A percentile compares a stretch with the other conserved stretches of the same genome.
phyloP scores from a whole-genome alignment of 2,329 filamentous ascomycete genomes.

The Cercospora zeae-maydis region DNA sequence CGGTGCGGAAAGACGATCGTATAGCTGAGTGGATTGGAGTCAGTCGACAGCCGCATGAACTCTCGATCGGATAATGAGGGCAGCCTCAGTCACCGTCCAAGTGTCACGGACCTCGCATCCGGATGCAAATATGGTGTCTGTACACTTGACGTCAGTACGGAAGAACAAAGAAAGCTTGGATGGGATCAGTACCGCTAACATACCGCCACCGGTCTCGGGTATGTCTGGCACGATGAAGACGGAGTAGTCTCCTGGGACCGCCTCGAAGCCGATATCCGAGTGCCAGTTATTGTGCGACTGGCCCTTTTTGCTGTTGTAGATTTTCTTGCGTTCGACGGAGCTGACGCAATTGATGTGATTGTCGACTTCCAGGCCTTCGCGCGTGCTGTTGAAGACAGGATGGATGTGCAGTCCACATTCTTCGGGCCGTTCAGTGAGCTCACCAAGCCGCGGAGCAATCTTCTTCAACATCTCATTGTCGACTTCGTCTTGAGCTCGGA shows the following conservation, averaged over 20 bases:
- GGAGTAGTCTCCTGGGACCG: constrained; percentile 60
- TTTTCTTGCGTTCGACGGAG: constrained; percentile 28
- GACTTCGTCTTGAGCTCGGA: constrained; percentile 58
- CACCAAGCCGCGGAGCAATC: constrained; percentile 57
- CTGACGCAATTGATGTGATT: constrained; percentile 41
- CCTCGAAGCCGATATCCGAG: constrained; percentile 63
- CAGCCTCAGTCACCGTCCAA: neutral
- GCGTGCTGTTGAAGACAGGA: constrained; percentile 49
- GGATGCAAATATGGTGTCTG: too few relatives aligned
- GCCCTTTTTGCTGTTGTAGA: constrained; percentile 24
- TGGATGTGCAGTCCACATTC: constrained; percentile 59
- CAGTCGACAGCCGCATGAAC: neutral
- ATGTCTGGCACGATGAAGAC: constrained; percentile 56
- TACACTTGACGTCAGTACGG: too few relatives aligned
- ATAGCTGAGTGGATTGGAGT: constrained; percentile 60
- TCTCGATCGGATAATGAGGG: too few relatives aligned
- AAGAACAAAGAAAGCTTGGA: too few relatives aligned
- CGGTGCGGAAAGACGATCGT: constrained; percentile 57
- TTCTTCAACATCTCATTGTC: constrained; percentile 63
- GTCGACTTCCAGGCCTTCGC: constrained; percentile 21
- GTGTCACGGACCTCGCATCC: neutral
- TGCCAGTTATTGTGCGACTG: constrained; percentile 41
- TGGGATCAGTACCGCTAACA: neutral
- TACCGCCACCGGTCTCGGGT: constrained; percentile 49
- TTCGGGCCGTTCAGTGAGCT: constrained; percentile 56